Evolutionary conservation across 2,329 filamentous ascomycete genomes (phyloP).

Genomic region (Apiospora marii): DNA sequence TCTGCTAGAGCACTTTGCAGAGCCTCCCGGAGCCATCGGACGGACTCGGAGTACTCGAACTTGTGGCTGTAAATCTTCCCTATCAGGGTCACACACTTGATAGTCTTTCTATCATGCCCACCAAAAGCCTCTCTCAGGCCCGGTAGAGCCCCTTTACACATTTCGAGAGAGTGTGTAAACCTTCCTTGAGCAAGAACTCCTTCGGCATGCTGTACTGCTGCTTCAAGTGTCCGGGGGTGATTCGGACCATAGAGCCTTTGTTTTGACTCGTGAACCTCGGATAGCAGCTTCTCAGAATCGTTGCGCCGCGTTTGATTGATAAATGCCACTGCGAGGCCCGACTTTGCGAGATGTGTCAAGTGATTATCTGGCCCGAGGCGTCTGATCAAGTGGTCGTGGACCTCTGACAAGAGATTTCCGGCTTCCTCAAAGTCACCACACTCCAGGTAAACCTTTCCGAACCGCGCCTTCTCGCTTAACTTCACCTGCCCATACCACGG

Average conservation of each 20-base stretch:
- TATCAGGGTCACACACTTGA: constrained; percentile 24
- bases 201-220: constrained; percentile 21
- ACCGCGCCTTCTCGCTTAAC: constrained; percentile 26
- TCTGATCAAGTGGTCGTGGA: constrained; percentile 23
- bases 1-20: constrained; percentile 3
- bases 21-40: constrained; percentile 11
- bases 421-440: constrained; percentile 28
- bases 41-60: constrained; percentile 23
- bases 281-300: constrained; percentile 14
- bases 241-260: background rate
- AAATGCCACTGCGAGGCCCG: constrained; percentile 5
- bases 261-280: constrained; percentile 17
- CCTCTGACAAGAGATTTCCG: constrained; percentile 23
- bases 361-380: constrained; percentile 27
- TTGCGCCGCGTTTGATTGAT: constrained; percentile 20
- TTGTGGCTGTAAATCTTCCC: constrained; percentile 24
- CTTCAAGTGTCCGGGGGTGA: constrained; percentile 21
- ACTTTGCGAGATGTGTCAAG: constrained; percentile 24
- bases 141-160: constrained; percentile 24
- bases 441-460: constrained; percentile 29
- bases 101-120: constrained; percentile 16
- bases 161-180: constrained; percentile 23
- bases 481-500: constrained; percentile 23
- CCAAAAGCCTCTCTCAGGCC: constrained; percentile 24
- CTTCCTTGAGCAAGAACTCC: constrained; percentile 21